Conservation (phyloP, 2,329 filamentous ascomycete species). For the Aspergillus puulaauensis region DNA sequence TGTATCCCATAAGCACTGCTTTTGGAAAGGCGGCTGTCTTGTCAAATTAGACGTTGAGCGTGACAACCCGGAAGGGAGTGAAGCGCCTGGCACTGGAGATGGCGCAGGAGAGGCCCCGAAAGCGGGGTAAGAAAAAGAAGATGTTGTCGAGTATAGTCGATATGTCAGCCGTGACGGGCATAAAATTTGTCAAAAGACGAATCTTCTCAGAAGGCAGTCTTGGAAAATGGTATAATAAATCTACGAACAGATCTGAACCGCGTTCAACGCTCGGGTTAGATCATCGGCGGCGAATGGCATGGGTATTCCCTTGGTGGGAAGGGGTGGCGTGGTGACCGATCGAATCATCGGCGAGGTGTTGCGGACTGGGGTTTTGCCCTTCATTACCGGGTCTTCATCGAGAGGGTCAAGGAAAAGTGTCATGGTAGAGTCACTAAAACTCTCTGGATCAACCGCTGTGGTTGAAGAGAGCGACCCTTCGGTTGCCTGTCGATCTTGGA, state of each 20-base stretch:
- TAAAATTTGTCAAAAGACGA: neutral
- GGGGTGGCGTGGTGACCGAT: slow-evolving; percentile 23
- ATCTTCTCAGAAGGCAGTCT: neutral
- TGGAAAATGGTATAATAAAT: slow-evolving; percentile 4
- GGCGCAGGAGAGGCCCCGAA: neutral
- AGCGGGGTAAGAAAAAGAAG: slow-evolving; percentile 7
- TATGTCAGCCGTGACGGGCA: slow-evolving; percentile 1
- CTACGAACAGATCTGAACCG: slow-evolving; percentile 32
- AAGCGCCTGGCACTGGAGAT: neutral
- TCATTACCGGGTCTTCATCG: slow-evolving; percentile 27
- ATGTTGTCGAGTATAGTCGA: slow-evolving; percentile 1
- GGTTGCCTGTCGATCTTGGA: slow-evolving; percentile 25
- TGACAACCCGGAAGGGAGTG: neutral
- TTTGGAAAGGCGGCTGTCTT: slow-evolving; percentile 12
- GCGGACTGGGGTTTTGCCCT: slow-evolving; percentile 33
- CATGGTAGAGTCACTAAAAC: slow-evolving; percentile 35
- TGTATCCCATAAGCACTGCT: slow-evolving; percentile 10
- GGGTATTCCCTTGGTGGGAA: slow-evolving; percentile 25
- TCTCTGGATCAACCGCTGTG: slow-evolving; percentile 35
- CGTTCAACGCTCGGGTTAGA: slow-evolving; percentile 37
- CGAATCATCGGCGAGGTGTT: slow-evolving; percentile 33
- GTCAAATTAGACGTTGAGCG: neutral
- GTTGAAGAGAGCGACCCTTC: slow-evolving; percentile 36
- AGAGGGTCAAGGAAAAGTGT: slow-evolving; percentile 32
- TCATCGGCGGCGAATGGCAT: slow-evolving; percentile 37